Base-by-base conservation (phyloP, 257 asterid genomes). In the Jacaranda copaia region DNA sequence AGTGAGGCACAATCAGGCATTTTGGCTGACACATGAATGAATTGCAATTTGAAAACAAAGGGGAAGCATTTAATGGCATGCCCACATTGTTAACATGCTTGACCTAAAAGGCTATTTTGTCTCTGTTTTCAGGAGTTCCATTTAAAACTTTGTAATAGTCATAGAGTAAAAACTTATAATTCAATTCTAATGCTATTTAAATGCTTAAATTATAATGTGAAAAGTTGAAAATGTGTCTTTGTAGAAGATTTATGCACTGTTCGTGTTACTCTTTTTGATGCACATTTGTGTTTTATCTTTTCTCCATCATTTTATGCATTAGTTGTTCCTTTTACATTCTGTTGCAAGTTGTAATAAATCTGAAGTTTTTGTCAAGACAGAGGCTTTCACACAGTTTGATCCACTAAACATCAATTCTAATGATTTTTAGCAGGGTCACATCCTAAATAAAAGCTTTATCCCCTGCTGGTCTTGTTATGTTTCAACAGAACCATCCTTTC, bases 381-480 rank as follows among this genome's bases (percentile, higher is more conserved):
- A 68, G 20, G 52, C 52, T 68, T 68, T 49, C 8, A 68, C 60
- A 68, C 25, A 45, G 45, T 68, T 68, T 20, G 42, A 32, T 48
- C 13, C 13, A 12, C 1, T 9, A 40, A 6, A 39, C 15, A 8
- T 3, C 40, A 38, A 39, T 40, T 25, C 19, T 1, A 18, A 45
- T 43, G 57, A 67, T 42, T 43, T 36, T 39, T 5, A 39, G 70
- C 15, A 35, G 64, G 9, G 16, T 16, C 32, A 52, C 18, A 36
- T 4, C 32, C 12, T 38, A 16, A 48, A 42, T 13, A 48, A 36
- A 25, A 51, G 45, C 74, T 20, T 49, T 32, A 5, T 68, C 45
- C 16, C 32, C 46, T 49, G 8, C 74, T 48, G 15, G 3, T 25
- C 13, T 1, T 5, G n/a, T 49, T 25, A 48, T 51, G 73, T 8